Conservation (phyloP, 179 eudicot species). For the Amaranthus tricolor region DNA sequence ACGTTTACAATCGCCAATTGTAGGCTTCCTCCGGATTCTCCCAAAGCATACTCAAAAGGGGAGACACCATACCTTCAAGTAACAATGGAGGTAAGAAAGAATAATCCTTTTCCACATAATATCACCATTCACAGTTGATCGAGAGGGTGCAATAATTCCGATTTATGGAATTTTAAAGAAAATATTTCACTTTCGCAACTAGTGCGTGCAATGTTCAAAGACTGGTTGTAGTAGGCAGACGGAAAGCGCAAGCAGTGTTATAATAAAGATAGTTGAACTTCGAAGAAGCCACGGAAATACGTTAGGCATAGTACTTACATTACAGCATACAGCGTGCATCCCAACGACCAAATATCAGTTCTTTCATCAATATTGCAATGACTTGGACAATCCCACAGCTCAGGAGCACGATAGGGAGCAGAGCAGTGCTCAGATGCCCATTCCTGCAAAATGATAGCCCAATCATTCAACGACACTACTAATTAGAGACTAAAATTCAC, state of each 20-base stretch:
- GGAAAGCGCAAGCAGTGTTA: neutral
- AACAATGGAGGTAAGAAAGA: conserved; percentile 1
- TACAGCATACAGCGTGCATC: conserved; percentile 89
- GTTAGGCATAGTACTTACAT: conserved; percentile 56
- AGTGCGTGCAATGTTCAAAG: neutral
- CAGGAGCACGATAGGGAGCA: conserved; percentile 94
- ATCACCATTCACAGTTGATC: neutral
- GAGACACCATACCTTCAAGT: conserved; percentile 79
- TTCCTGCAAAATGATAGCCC: conserved; percentile 52
- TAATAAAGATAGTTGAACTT: neutral
- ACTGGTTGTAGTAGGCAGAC: neutral
- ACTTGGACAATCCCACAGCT: conserved; percentile 98
- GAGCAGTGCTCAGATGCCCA: conserved; percentile 98
- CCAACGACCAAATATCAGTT: conserved; percentile 94
- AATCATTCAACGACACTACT: conserved; percentile 7
- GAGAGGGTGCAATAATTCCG: neutral
- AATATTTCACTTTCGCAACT: neutral
- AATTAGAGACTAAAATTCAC: neutral
- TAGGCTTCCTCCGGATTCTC: conserved; percentile 95
- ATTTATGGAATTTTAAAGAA: neutral
- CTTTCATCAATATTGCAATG: conserved; percentile 89
- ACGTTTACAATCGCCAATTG: conserved; percentile 92
- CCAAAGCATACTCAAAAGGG: conserved; percentile 92
- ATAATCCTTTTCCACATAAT: neutral
- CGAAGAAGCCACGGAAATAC: neutral